Base-by-base conservation (phyloP, 73 alveolate genomes). In the Durusdinium trenchii region DNA sequence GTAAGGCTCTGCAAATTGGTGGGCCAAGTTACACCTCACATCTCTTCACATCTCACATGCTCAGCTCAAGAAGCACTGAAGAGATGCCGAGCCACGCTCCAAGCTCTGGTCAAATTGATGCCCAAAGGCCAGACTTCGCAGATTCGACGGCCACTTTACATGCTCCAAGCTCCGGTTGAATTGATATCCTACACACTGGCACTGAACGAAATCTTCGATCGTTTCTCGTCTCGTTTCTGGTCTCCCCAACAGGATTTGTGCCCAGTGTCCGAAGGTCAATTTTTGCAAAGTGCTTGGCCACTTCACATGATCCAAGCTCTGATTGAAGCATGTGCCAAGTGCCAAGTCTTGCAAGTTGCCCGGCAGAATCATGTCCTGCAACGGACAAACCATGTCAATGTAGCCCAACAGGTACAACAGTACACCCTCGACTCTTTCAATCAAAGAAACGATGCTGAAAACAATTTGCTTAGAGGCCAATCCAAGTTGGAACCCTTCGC, bases 91-190 rank as follows among this genome's bases (percentile, higher is more conserved):
- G n/a, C n/a, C n/a, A n/a, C 40, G n/a, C 83, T 71, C 51, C 83
- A 71, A 71, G 40, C 40, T 71, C 83, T 71, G 83, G 35, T 36
- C 9, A 50, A 71, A 71, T 14, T 18, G 83, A 38, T 47, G 83
- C n/a, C 83, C 83, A 26, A 71, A 71, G 52, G 83, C 40, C 83
- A 71, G 26, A 36, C 83, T 71, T 71, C 51, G n/a, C 83, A 71
- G 10, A 36, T 35, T 71, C 42, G n/a, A 4, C 50, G 83, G 83
- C 83, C 83, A 71, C 83, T 38, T 1, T 4, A 71, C 83, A 71
- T 71, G 83, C 83, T 71, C 83, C 83, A 71, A 71, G 40, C 40
- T 71, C 83, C 40, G 83, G 83, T 71, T 71, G 83, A 71, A 71
- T 35, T 71, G 83, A 71, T 38, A 71, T 18, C 83, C 83, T n/a